Evolutionary conservation across 305 asterid genomes (phyloP), one percentile per base, ranked within the genome.

Genomic region (Rubia tinctorum): DNA sequence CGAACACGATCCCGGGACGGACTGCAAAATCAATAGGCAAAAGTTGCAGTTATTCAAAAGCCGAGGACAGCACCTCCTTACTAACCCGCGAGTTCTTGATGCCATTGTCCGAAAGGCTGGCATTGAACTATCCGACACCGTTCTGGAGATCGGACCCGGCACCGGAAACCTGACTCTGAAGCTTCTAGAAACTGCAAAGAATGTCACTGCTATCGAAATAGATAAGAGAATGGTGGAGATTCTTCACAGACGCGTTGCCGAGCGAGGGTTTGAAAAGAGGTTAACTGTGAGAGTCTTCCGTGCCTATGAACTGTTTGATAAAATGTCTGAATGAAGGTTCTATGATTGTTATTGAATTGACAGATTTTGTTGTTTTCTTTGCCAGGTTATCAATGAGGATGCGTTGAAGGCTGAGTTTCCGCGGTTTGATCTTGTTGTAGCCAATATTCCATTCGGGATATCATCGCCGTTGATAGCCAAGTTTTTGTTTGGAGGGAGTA

Each of bases 131-230:
- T 86, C 85, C 51, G 99, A 94, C 42, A 91, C 92, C 3, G 95
- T 94, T 67, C 73, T 94, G 68, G 99, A 94, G 80, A 89, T 94
- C 76, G 99, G 99, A 13, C 97, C 99, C 14, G 99, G 99, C 43
- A 94, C 99, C 2, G 98, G 99, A 58, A 90, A 94, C 79, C 91
- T 94, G 76, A 94, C 99, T 39, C 78, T 91, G 77, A 90, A 86
- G 92, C 95, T 94, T 73, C 90, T 92, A 15, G 87, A 90, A 78
- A 87, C 87, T 17, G 96, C 96, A 25, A 82, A 80, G 71, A 86
- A 73, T 22, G 98, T 94, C 10, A 85, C 88, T 13, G 91, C 98
- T 0, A 80, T 94, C 20, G 99, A 94, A 76, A 81, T 94, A 30
- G 98, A 94, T 73, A 82, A 72, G 66, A 92, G 99, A 23, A 92